Base-by-base conservation (phyloP, 352 stramenopile species). In the Phytophthora sp. region DNA sequence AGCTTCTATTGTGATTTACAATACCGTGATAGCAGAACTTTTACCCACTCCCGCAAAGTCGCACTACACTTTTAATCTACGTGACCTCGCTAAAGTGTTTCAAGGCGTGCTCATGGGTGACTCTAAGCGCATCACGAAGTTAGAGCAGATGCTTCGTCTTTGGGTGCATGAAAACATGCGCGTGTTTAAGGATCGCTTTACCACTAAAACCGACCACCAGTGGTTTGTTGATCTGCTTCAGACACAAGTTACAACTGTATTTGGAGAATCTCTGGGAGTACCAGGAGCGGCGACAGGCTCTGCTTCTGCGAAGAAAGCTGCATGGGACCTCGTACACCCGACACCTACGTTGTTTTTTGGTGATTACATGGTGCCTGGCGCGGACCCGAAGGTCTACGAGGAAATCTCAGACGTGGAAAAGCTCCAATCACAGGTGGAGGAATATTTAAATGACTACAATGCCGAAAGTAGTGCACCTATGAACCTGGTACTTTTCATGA, bases 301-400 rank as follows among this genome's bases (percentile, higher is more conserved):
- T 17, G 50, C 44, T 9, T 45, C 54, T 8, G 44, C 61, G n/a
- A 84, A 80, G 51, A 67, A 72, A 44, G 67, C 69, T 3, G 76
- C 72, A 3, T 95, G 87, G 87, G 69, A 84, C 2, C 54, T 88
- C 8, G 82, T 92, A 4, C 77, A 91, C 27, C 84, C 84, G 12
- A 76, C 56, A 0, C 64, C 43, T 0, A 74, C 76, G 2, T 49
- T 97, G 2, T 84, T 98, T 46, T 98, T 92, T 52, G 92, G 88
- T 8, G 95, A 98, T 66, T 98, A 97, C 59, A 91, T 98, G 83
- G 77, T 97, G 0, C 90, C 91, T 13, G 93, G 92, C 4, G 91
- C 89, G 4, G 91, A 97, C 18, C 91, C 92, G 4, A 95, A 91
- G 35, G 62, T 95, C 4, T 98, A 98, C 59, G 93, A 98, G 52